These are phyloP conservation scores for Fusarium armeniacum DNA, from an alignment of 2,329 filamentous ascomycete species.

Conservation along the genomic window DNA sequence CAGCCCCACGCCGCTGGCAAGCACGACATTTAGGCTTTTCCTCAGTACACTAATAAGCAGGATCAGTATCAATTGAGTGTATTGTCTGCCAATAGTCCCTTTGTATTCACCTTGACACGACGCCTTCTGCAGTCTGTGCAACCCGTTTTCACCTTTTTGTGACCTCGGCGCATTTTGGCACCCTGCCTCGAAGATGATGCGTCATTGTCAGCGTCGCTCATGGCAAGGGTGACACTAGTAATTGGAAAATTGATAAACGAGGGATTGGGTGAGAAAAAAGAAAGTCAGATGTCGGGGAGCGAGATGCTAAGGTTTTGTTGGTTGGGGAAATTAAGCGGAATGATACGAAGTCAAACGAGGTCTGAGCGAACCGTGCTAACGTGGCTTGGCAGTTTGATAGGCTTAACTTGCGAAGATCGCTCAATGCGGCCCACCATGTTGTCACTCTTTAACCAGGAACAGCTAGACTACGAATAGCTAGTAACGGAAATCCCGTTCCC, in stretches of 20 bases:
- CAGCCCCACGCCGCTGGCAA: conserved; percentile 10
- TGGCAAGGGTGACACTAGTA: neutral
- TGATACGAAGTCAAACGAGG: neutral
- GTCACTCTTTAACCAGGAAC: neutral
- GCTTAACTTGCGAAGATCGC: neutral
- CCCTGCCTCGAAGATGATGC: neutral
- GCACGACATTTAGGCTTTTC: conserved; percentile 11
- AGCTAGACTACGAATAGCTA: too few species aligned
- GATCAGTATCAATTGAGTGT: neutral
- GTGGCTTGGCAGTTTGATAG: neutral
- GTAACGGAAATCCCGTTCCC: neutral
- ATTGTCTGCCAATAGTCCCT: neutral
- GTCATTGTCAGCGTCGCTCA: conserved; percentile 2
- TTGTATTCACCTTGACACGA: conserved; percentile 13
- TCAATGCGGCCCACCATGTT: neutral
- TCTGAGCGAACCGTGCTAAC: neutral
- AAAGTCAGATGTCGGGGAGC: neutral
- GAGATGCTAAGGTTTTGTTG: neutral
- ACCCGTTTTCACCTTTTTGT: conserved; percentile 23
- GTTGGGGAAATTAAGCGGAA: neutral
- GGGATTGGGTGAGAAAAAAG: too few species aligned
- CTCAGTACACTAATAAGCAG: neutral
- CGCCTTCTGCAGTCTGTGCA: conserved; percentile 22
- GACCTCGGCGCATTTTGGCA: conserved; percentile 6
- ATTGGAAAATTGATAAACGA: conserved; percentile 1